Base-by-base conservation (phyloP, 192 early-diverging fungal species). In the Backusella tuberculispora region DNA sequence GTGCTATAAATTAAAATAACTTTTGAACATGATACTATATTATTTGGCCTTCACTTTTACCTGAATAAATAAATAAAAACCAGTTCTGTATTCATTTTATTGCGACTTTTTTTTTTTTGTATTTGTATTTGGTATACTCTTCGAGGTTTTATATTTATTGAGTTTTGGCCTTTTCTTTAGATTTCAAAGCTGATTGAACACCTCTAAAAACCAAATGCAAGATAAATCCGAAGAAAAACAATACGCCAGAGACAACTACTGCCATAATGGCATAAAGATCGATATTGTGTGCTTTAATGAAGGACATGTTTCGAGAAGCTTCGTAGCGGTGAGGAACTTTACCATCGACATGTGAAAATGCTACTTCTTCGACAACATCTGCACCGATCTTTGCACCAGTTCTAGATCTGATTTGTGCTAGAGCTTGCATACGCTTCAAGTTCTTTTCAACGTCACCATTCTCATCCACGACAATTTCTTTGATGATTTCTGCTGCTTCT, bases 351-450 rank as follows among this genome's bases (percentile, higher is more conserved):
- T 48, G 8, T 14, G 72, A 37, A 47, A 78, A 78, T 2, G 48
- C 26, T 7, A 73, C 77, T 70, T 78, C 77, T 42, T 78, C 77
- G 41, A 78, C 53, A 17, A 68, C n/a, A 73, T 72, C 71, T 17
- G 48, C 76, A 43, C 64, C 69, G 15, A 71, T 44, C 34, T 50
- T 34, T 21, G 44, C 60, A 19, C 63, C 71, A 6, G 47, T 41
- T 43, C 37, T 21, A 14, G 76, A 29, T 29, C 45, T 19, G 12
- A 78, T 37, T 43, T 78, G 76, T 15, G 50, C 56, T 19, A 74
- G 12, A 15, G 46, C 50, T 19, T 47, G 45, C 53, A 66, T 63
- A 10, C 47, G 76, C 5, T 46, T 29, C 37, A 72, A 29, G n/a
- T 48, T 69, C 42, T 45, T 71, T 14, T 63, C 68, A 10, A 76